A percentile compares a stretch with the other conserved stretches of the same genome.
These are phyloP conservation scores for Claviceps spartinae DNA, from an alignment of 2,329 filamentous ascomycete species.

Conservation along the genomic window DNA sequence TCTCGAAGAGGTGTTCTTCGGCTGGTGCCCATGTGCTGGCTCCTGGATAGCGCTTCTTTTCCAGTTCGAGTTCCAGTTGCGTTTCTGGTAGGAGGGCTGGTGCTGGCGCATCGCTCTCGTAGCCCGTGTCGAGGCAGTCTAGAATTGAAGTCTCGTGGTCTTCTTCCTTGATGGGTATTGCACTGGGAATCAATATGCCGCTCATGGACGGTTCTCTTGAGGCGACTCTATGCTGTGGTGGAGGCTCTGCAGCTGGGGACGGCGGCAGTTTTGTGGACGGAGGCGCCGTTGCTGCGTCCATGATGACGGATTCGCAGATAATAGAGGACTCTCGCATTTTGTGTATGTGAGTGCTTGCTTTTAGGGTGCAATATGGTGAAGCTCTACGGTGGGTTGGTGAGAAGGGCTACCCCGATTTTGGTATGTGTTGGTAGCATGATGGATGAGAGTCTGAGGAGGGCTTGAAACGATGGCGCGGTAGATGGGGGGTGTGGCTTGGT, in stretches of 20 bases:
- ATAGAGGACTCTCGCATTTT: not conserved
- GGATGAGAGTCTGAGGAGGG: not conserved
- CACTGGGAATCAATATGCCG: not conserved
- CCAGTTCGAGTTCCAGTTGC: slow-evolving; percentile 25
- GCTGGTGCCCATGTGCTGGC: slow-evolving; percentile 36
- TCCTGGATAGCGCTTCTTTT: slow-evolving; percentile 27
- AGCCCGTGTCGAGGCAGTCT: slow-evolving; percentile 4
- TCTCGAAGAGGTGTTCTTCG: slow-evolving; percentile 32
- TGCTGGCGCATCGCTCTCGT: slow-evolving; percentile 4
- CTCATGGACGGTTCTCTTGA: not conserved
- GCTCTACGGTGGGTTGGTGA: not conserved
- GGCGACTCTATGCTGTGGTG: not conserved
- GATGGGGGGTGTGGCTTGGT: not conserved
- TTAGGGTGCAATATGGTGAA: not conserved
- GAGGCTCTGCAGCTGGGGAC: not conserved
- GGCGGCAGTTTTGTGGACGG: not conserved
- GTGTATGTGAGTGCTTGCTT: not conserved
- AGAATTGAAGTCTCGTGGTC: not conserved
- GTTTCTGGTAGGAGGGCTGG: not conserved
- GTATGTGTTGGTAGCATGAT: not conserved
- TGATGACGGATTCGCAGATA: not conserved
- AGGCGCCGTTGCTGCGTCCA: not conserved
- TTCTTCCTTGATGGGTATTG: slow-evolving; percentile 3
- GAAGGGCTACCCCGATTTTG: not conserved
- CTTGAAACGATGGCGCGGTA: not conserved